Conservation (phyloP, 768 basidiomycete species). For the Lenzites betulinus region DNA sequence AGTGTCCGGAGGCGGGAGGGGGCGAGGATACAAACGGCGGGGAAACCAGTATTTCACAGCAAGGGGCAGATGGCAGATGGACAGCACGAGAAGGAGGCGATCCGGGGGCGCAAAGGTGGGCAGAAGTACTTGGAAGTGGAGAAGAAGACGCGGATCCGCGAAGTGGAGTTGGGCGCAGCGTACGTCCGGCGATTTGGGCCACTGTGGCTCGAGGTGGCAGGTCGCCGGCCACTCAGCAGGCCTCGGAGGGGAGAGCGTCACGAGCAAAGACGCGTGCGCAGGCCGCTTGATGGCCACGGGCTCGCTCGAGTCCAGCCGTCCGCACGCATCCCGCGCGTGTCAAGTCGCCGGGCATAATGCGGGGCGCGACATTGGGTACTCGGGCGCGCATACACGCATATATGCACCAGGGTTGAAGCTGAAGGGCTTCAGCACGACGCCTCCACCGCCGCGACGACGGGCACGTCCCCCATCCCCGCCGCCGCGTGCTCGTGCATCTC, state of each 20-base stretch:
- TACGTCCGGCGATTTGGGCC: too few relatives aligned
- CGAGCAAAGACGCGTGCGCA: background rate
- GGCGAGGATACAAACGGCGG: background rate
- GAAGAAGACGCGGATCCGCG: background rate
- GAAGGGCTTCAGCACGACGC: background rate
- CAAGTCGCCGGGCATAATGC: too few relatives aligned
- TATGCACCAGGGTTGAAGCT: too few relatives aligned
- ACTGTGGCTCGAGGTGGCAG: too few relatives aligned
- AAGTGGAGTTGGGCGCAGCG: too few relatives aligned
- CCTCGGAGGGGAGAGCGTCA: background rate
- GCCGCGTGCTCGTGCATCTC: conserved; percentile 14
- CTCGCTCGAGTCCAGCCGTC: too few relatives aligned
- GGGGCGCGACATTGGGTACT: too few relatives aligned
- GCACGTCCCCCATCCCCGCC: too few relatives aligned
- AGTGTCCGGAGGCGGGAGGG: background rate
- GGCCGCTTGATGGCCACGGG: too few relatives aligned
- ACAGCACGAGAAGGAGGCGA: background rate
- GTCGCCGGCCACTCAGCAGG: background rate
- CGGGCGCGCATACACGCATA: too few relatives aligned
- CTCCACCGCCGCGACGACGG: too few relatives aligned
- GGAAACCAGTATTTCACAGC: conserved; percentile 11
- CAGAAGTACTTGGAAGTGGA: background rate
- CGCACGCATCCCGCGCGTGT: too few relatives aligned
- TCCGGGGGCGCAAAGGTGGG: background rate
- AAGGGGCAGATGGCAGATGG: conserved; percentile 9